A percentile compares a stretch with the other conserved stretches of the same genome.
Evolutionary conservation across 192 early-diverging fungal genomes (phyloP).

Genomic region (Entrophospora sp.): DNA sequence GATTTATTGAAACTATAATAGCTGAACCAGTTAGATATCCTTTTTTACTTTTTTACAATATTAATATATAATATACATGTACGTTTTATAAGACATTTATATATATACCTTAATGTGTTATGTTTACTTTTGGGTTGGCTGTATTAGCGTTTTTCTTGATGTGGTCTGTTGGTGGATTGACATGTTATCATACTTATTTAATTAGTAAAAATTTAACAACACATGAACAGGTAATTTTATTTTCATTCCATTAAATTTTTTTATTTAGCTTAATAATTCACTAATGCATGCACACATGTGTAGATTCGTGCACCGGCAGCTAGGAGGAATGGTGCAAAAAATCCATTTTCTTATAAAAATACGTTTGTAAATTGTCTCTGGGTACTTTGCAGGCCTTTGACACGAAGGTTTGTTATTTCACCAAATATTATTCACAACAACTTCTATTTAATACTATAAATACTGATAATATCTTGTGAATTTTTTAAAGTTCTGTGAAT

Average conservation of each 20-base stretch:
- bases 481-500: no score
- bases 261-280: neutral
- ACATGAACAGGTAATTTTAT: conserved; percentile 62
- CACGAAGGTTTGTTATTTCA: no score
- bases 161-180: conserved; percentile 60
- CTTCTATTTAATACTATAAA: no score
- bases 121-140: conserved; percentile 55
- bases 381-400: conserved; percentile 42
- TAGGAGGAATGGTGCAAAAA: conserved; percentile 23
- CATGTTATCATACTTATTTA: conserved; percentile 66
- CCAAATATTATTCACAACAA: no score
- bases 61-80: no score
- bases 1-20: conserved; percentile 13
- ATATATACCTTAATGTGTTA: no score
- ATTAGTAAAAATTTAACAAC: conserved; percentile 68
- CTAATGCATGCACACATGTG: neutral
- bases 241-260: neutral
- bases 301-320: conserved; percentile 28
- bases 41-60: no score
- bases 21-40: conserved; percentile 31
- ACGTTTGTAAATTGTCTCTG: conserved; percentile 37
- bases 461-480: no score
- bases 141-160: conserved; percentile 46
- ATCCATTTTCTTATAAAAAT: conserved; percentile 43
- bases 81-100: no score